Percentiles rank a stretch among this genome's conserved stretches.
These are phyloP conservation scores for Zostera marina DNA, from an alignment of 116 monocot genomes.

Conservation along the genomic window DNA sequence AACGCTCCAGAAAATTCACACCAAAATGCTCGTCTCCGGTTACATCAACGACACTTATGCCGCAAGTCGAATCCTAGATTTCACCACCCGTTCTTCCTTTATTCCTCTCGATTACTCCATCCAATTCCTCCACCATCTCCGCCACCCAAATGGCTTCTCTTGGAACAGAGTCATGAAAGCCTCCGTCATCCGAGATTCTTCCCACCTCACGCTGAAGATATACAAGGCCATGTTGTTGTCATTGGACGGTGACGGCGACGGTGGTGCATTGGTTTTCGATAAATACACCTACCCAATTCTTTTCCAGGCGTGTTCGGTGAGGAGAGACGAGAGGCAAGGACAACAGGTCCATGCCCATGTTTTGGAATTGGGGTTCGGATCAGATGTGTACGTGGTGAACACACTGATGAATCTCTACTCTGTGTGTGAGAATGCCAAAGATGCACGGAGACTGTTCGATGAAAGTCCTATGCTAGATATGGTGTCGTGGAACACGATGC, in stretches of 20 bases:
- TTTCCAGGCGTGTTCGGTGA: constrained; percentile 41
- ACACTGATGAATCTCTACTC: constrained; percentile 66
- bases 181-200: constrained; percentile 8
- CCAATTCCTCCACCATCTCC: constrained; percentile 26
- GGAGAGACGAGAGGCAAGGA: constrained; percentile 23
- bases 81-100: constrained; percentile 13
- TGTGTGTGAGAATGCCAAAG: constrained; percentile 27
- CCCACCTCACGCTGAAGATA: constrained; percentile 25
- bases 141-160: constrained; percentile 46
- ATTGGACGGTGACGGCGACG: not conserved
- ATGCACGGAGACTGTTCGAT: constrained; percentile 55
- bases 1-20: constrained; percentile 48
- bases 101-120: constrained; percentile 28
- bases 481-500: constrained; percentile 81
- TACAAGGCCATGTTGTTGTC: constrained; percentile 27
- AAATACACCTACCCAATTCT: constrained; percentile 54
- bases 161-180: constrained; percentile 66
- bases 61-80: constrained; percentile 58
- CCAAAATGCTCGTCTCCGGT: constrained; percentile 45
- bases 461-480: constrained; percentile 28
- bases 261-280: constrained; percentile 17
- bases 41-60: constrained; percentile 61
- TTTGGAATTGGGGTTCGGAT: constrained; percentile 30
- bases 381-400: constrained; percentile 55
- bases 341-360: constrained; percentile 47